Evolutionary conservation across 2,329 filamentous ascomycete species (phyloP).

Genomic region (Emergomyces pasteurianus): DNA sequence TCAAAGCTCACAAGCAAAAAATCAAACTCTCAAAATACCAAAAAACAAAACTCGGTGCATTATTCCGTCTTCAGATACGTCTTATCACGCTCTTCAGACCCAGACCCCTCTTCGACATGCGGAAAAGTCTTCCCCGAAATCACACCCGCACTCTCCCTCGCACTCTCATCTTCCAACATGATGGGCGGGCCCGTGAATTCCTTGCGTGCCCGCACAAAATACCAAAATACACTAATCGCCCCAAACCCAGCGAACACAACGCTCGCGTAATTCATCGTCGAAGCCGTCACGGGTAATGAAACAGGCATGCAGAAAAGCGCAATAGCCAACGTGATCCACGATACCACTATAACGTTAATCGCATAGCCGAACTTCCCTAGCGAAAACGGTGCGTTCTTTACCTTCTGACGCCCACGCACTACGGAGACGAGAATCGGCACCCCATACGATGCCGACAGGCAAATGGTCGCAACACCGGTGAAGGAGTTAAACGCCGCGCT

Average conservation of each 20-base stretch:
- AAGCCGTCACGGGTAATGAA: slow-evolving; percentile 44
- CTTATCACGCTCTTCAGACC: slow-evolving; percentile 8
- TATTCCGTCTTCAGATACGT: slow-evolving; percentile 5
- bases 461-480: slow-evolving; percentile 69
- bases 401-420: slow-evolving; percentile 51
- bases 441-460: slow-evolving; percentile 62
- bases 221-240: slow-evolving; percentile 49
- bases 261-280: slow-evolving; percentile 54
- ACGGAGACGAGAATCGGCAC: slow-evolving; percentile 63
- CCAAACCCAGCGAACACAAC: slow-evolving; percentile 55
- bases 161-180: slow-evolving; percentile 17
- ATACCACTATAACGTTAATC: slow-evolving; percentile 57
- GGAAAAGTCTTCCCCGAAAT: slow-evolving; percentile 20
- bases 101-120: slow-evolving; percentile 22
- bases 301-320: slow-evolving; percentile 68
- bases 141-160: slow-evolving; percentile 15
- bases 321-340: slow-evolving; percentile 58
- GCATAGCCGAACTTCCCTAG: slow-evolving; percentile 56
- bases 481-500: slow-evolving; percentile 68
- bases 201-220: slow-evolving; percentile 50
- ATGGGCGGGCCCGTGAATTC: slow-evolving; percentile 49
- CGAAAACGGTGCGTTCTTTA: slow-evolving; percentile 55
- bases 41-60: not conserved
- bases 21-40: not conserved
- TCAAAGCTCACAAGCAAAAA: not conserved